A percentile compares a stretch with the other conserved stretches of the same genome.
phyloP scores from a whole-genome alignment of 805 yeast genomes.

The Yamadazyma endophytica region DNA sequence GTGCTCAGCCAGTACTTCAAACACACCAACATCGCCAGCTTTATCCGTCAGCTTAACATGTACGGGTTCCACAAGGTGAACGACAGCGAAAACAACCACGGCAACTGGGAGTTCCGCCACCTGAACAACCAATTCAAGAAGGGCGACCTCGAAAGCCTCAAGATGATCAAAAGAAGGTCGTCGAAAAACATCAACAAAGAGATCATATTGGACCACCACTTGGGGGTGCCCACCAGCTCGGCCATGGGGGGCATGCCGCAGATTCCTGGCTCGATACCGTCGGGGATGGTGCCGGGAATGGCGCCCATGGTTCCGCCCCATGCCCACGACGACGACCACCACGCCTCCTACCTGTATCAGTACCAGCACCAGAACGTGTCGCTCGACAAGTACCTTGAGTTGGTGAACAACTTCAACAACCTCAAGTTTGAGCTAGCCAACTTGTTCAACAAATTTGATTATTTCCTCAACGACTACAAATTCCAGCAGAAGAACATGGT shows the following conservation, averaged over 20 bases:
- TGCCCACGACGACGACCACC: conserved; percentile 2
- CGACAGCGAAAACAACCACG: conserved; percentile 24
- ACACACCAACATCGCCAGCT: conserved; percentile 42
- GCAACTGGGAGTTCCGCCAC: conserved; percentile 84
- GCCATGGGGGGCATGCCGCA: too few species aligned
- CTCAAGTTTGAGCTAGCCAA: conserved; percentile 11
- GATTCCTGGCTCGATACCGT: conserved; percentile 3
- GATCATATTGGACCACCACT: conserved; percentile 30
- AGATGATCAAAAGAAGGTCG: conserved; percentile 76
- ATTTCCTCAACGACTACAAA: conserved; percentile 11
- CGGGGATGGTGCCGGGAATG: conserved; percentile 14
- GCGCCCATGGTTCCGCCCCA: conserved; percentile 1
- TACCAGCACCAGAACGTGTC: conserved; percentile 3
- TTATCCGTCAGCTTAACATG: conserved; percentile 42
- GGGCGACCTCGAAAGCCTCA: conserved; percentile 72
- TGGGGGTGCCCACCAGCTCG: conserved; percentile 6
- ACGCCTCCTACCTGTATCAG: neutral
- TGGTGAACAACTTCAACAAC: conserved; percentile 11
- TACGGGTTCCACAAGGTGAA: conserved; percentile 44
- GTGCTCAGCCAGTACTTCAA: conserved; percentile 55
- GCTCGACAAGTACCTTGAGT: conserved; percentile 12
- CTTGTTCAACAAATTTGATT: conserved; percentile 12
- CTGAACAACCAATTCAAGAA: conserved; percentile 72
- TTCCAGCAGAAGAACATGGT: conserved; percentile 12
- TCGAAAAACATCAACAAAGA: conserved; percentile 38